Conservation (phyloP, 306 rosid genomes). For the Fragaria iinumae region DNA sequence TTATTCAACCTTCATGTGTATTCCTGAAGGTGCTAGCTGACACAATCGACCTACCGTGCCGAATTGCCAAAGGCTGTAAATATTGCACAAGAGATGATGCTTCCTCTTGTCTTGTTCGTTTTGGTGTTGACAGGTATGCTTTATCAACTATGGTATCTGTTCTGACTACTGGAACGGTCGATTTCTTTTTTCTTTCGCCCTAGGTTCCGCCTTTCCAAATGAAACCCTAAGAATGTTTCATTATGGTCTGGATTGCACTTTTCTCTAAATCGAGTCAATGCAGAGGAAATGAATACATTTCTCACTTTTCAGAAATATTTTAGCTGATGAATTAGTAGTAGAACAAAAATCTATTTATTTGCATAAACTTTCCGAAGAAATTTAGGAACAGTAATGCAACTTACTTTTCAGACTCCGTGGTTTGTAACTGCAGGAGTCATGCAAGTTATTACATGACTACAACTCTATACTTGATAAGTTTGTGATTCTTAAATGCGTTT, state of each 20-base stretch:
- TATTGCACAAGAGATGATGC: constrained; percentile 83
- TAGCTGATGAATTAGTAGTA: too few relatives aligned
- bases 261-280: too few relatives aligned
- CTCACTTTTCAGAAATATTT: too few relatives aligned
- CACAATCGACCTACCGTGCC: constrained; percentile 81
- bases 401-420: constrained; percentile 22
- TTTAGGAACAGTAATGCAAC: constrained; percentile 20
- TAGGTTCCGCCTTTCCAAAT: too few relatives aligned
- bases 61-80: constrained; percentile 97
- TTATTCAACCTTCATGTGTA: constrained; percentile 15
- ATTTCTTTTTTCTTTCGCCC: too few relatives aligned
- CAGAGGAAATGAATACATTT: too few relatives aligned
- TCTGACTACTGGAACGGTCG: too few relatives aligned
- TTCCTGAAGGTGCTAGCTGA: constrained; percentile 87
- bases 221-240: too few relatives aligned
- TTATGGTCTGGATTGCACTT: too few relatives aligned
- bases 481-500: background rate
- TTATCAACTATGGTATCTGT: constrained; percentile 12
- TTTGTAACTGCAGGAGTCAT: background rate
- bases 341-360: too few relatives aligned
- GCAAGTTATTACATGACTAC: background rate
- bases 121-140: constrained; percentile 72
- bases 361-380: background rate
- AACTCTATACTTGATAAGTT: background rate
- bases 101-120: constrained; percentile 92